phyloP scores from a whole-genome alignment of 495 filamentous ascomycete species.

The Lindgomyces ingoldianus region DNA sequence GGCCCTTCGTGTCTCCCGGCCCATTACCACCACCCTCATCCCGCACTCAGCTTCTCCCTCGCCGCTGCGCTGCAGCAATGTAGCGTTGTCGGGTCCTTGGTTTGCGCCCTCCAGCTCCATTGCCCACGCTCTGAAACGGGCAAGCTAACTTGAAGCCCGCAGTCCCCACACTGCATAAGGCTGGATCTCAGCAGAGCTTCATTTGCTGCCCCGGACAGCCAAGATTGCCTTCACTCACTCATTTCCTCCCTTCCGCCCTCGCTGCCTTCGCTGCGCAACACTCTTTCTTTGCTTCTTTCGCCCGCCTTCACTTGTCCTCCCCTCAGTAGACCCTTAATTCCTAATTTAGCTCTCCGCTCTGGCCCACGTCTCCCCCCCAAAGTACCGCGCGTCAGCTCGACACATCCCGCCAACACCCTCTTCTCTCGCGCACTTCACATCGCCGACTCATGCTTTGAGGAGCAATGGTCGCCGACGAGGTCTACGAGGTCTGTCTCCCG shows the following conservation, averaged over 20 bases:
- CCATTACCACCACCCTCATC: too few relatives aligned
- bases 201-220: not conserved
- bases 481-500: constrained; percentile 86
- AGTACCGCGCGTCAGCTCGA: not conserved
- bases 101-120: not conserved
- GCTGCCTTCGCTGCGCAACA: not conserved
- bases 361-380: not conserved
- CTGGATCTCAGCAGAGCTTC: constrained; percentile 1
- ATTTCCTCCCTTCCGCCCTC: not conserved
- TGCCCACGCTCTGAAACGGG: not conserved
- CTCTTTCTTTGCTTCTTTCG: constrained; percentile 2
- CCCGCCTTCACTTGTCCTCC: not conserved
- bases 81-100: not conserved
- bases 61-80: not conserved
- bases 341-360: not conserved
- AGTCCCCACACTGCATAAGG: constrained; percentile 2
- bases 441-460: not conserved
- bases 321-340: not conserved
- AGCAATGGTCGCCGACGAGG: constrained; percentile 89
- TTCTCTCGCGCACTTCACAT: not conserved
- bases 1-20: too few relatives aligned
- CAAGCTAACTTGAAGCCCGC: not conserved
- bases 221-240: not conserved
- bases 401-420: not conserved
- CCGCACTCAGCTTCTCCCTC: not conserved